Evolutionary conservation across 2,329 filamentous ascomycete species (phyloP).

Genomic region (Didymosphaeria variabile): DNA sequence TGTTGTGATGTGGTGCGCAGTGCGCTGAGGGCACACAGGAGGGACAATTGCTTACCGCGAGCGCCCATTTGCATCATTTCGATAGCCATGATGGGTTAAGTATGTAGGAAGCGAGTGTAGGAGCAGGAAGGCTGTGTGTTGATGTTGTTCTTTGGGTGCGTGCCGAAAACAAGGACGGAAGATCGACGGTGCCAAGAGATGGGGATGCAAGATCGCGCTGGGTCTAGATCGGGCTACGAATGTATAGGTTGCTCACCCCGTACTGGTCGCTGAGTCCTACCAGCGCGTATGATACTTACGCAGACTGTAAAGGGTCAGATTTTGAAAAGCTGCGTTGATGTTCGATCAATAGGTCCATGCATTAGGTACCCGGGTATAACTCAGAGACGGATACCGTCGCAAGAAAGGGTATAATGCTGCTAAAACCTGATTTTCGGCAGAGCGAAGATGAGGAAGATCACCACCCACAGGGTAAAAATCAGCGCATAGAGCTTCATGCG

Average conservation of each 20-base stretch:
- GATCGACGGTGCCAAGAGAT: slow-evolving; percentile 33
- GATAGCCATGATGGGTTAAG: slow-evolving; percentile 38
- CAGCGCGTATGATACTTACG: background rate
- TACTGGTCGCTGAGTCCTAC: no score
- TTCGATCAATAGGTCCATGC: background rate
- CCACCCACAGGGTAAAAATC: slow-evolving; percentile 83
- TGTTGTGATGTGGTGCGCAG: background rate
- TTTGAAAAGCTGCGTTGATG: background rate
- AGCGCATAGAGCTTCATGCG: slow-evolving; percentile 83
- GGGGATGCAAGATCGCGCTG: slow-evolving; percentile 31
- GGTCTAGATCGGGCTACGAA: slow-evolving; percentile 23
- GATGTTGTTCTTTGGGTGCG: slow-evolving; percentile 16
- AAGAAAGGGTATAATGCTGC: slow-evolving; percentile 16
- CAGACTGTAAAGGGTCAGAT: background rate
- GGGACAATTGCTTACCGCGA: slow-evolving; percentile 35
- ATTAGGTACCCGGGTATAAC: background rate
- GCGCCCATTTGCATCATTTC: slow-evolving; percentile 49
- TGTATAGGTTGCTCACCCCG: background rate
- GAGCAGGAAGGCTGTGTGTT: slow-evolving; percentile 8
- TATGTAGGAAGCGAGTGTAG: slow-evolving; percentile 15
- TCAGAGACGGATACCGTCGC: background rate
- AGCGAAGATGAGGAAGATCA: slow-evolving; percentile 79
- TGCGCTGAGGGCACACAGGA: background rate
- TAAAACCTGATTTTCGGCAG: slow-evolving; percentile 88
- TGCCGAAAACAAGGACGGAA: slow-evolving; percentile 8